Evolutionary conservation across 352 stramenopile species (phyloP).

Genomic region (Pythium phragmitis): DNA sequence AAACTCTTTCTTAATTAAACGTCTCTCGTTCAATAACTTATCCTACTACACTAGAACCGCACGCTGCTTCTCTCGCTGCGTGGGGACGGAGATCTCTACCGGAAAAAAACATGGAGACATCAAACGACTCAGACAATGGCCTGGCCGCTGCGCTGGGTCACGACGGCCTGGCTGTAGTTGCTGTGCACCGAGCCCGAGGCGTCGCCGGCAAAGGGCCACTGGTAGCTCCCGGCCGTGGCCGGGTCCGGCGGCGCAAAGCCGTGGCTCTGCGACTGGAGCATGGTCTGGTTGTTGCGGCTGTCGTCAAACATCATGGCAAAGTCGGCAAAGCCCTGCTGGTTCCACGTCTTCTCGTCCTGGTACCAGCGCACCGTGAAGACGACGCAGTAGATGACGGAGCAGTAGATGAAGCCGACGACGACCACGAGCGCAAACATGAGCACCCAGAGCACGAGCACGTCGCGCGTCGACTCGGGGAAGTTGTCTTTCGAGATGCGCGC

Average conservation of each 20-base stretch:
- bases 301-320: slow-evolving; percentile 22
- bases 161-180: slow-evolving; percentile 13
- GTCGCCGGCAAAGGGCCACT: slow-evolving; percentile 10
- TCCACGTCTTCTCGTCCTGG: slow-evolving; percentile 23
- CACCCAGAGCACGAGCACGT: slow-evolving; percentile 43
- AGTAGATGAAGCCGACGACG: slow-evolving; percentile 45
- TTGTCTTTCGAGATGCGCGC: slow-evolving; percentile 36
- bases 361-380: slow-evolving; percentile 51
- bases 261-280: slow-evolving; percentile 4
- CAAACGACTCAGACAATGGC: slow-evolving; percentile 11
- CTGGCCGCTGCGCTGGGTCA: slow-evolving; percentile 18
- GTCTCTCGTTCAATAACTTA: not conserved
- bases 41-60: not conserved
- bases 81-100: not conserved
- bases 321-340: slow-evolving; percentile 12
- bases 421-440: slow-evolving; percentile 46
- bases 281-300: slow-evolving; percentile 6
- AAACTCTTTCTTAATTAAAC: too few species aligned
- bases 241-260: not conserved
- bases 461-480: slow-evolving; percentile 36
- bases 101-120: too few species aligned
- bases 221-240: slow-evolving; percentile 12
- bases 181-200: slow-evolving; percentile 18
- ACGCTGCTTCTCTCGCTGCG: slow-evolving; percentile 12
- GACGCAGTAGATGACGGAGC: slow-evolving; percentile 35